Evolutionary conservation across 2,329 filamentous ascomycete species (phyloP).

Genomic region (Sclerotinia sclerotiorum): DNA sequence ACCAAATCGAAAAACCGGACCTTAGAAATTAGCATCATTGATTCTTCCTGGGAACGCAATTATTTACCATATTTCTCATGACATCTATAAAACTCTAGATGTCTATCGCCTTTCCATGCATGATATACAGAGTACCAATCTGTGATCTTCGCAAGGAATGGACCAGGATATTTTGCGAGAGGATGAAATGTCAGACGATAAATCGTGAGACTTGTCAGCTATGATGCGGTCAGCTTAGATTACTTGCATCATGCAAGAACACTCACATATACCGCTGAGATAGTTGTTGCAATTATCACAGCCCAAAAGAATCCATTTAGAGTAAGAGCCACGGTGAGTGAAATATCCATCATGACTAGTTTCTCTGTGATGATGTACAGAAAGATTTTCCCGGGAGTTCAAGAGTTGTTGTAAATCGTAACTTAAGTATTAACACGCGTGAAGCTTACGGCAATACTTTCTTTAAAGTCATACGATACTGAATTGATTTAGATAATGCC

Average conservation of each 20-base stretch:
- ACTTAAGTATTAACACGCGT: not conserved
- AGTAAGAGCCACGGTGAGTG: not conserved
- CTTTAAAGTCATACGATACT: not conserved
- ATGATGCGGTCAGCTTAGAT: not conserved
- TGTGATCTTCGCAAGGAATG: conserved; percentile 41
- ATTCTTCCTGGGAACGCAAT: not conserved
- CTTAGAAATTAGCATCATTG: conserved; percentile 41
- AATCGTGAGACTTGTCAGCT: conserved; percentile 43
- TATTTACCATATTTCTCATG: conserved; percentile 43
- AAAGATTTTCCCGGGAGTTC: not conserved
- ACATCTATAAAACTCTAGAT: conserved; percentile 40
- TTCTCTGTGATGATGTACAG: not conserved
- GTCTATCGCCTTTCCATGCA: conserved; percentile 42
- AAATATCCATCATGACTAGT: not conserved
- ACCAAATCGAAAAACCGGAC: conserved; percentile 67
- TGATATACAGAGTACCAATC: conserved; percentile 40
- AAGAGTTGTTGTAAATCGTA: not conserved
- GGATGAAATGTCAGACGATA: conserved; percentile 40
- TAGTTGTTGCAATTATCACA: not conserved
- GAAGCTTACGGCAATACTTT: not conserved
- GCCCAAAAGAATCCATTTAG: not conserved
- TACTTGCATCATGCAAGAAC: conserved; percentile 4
- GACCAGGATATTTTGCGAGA: conserved; percentile 42
- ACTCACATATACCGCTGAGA: conserved; percentile 20
- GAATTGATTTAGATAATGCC: not conserved